phyloP scores from a whole-genome alignment of 1,284 basidiomycete genomes.

The Filobasidium uniguttulatum region DNA sequence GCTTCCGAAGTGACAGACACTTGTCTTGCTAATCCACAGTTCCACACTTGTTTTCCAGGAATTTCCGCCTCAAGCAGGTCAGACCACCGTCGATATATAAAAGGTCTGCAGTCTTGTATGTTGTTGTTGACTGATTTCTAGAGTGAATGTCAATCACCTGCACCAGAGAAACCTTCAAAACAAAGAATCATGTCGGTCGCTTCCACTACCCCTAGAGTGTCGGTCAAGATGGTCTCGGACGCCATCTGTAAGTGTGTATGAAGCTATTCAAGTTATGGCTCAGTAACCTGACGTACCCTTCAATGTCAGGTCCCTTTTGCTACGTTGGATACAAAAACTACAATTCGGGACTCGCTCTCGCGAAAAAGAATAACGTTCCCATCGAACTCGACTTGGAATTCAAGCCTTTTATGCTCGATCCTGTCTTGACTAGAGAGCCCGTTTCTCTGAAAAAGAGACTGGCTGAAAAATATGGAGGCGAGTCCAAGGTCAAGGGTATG shows the following conservation, averaged over 20 bases:
- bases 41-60: too few relatives aligned
- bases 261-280: background rate
- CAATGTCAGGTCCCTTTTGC: constrained; percentile 26
- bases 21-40: too few relatives aligned
- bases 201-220: too few relatives aligned
- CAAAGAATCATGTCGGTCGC: too few relatives aligned
- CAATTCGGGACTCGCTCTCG: background rate
- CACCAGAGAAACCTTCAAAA: too few relatives aligned
- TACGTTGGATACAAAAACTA: constrained; percentile 28
- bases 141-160: too few relatives aligned
- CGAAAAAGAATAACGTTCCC: constrained; percentile 8
- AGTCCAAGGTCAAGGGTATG: constrained; percentile 25
- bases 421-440: constrained; percentile 23
- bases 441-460: constrained; percentile 23
- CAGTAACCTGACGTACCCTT: background rate
- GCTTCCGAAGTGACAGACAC: too few relatives aligned
- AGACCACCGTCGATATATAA: too few relatives aligned
- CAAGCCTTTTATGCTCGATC: constrained; percentile 34
- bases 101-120: too few relatives aligned
- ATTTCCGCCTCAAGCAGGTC: too few relatives aligned
- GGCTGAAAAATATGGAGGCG: constrained; percentile 32
- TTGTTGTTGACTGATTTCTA: too few relatives aligned
- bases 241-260: constrained; percentile 12
- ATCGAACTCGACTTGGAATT: constrained; percentile 26
- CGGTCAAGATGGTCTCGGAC: constrained; percentile 14